Conservation (phyloP, 2,329 filamentous ascomycete genomes). For the Phaeoacremonium minimum region DNA sequence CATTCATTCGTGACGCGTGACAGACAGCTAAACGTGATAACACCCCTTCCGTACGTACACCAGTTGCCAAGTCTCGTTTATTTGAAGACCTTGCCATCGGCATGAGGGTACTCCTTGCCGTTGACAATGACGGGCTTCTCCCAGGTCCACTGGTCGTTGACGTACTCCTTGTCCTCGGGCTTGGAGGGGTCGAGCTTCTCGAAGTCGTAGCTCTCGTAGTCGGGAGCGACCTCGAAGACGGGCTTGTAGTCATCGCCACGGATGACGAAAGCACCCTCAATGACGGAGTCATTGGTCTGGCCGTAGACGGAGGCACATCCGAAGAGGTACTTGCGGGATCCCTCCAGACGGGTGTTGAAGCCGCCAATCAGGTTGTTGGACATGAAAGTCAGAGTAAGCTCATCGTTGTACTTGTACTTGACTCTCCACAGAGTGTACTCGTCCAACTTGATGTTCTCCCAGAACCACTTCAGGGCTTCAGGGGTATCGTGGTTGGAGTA, state of each 20-base stretch:
- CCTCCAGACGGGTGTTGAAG: constrained; percentile 97
- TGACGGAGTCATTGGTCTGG: constrained; percentile 80
- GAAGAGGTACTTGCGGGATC: constrained; percentile 96
- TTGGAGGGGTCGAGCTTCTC: constrained; percentile 91
- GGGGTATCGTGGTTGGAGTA: constrained; percentile 95
- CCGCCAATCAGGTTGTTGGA: constrained; percentile 97
- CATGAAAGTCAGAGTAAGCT: constrained; percentile 98
- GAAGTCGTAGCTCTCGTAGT: constrained; percentile 96
- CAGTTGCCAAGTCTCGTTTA: constrained; percentile 44
- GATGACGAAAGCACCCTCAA: constrained; percentile 91
- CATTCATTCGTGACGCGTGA: too few relatives aligned
- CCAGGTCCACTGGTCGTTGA: constrained; percentile 88
- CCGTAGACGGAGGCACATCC: constrained; percentile 88
- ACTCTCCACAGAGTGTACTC: constrained; percentile 95
- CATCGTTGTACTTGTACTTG: constrained; percentile 98
- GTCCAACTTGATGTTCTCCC: constrained; percentile 88
- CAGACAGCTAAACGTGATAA: constrained; percentile 8
- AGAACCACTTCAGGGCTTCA: constrained; percentile 93
- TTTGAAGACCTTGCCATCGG: constrained; percentile 98
- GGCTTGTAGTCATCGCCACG: constrained; percentile 82
- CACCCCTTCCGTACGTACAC: constrained; percentile 6
- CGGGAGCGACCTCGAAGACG: constrained; percentile 94
- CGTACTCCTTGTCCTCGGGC: constrained; percentile 76
- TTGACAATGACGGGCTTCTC: constrained; percentile 76
- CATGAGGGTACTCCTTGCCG: constrained; percentile 86